Evolutionary conservation across 495 filamentous ascomycete genomes (phyloP).

Genomic region (Aspergillus ellipticus): DNA sequence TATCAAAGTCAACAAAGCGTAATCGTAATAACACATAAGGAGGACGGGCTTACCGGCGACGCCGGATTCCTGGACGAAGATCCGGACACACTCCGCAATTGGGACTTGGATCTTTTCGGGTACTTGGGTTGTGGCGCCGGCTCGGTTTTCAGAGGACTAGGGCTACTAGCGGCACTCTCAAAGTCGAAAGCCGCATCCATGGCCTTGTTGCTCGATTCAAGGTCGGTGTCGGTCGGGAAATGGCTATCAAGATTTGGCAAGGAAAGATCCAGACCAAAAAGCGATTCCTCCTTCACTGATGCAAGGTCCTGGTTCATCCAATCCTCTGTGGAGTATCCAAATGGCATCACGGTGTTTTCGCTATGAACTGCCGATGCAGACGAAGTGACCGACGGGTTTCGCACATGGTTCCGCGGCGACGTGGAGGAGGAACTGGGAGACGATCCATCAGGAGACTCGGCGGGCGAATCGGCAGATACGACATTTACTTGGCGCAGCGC

Average conservation of each 20-base stretch:
- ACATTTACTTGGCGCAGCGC: constrained; percentile 33
- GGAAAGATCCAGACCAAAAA: constrained; percentile 38
- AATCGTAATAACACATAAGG: not conserved
- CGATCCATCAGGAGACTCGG: constrained; percentile 42
- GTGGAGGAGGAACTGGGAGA: constrained; percentile 43
- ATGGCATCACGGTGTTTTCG: constrained; percentile 34
- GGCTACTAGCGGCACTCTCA: constrained; percentile 65
- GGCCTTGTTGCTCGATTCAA: constrained; percentile 54
- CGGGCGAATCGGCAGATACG: constrained; percentile 38
- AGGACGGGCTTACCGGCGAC: constrained; percentile 28
- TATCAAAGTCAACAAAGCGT: constrained; percentile 1
- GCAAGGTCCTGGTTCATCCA: constrained; percentile 41
- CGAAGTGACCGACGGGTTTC: constrained; percentile 38
- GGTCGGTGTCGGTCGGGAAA: constrained; percentile 37
- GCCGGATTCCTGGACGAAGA: constrained; percentile 17
- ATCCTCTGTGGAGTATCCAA: constrained; percentile 34
- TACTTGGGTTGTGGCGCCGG: constrained; percentile 21
- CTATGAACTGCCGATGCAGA: constrained; percentile 40
- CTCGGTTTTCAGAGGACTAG: constrained; percentile 48
- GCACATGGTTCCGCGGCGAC: constrained; percentile 40
- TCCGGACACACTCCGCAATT: constrained; percentile 27
- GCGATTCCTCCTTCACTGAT: constrained; percentile 37
- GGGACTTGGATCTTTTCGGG: constrained; percentile 24
- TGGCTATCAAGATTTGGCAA: constrained; percentile 29
- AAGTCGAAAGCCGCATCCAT: constrained; percentile 70